Conservation (phyloP, 768 basidiomycete species). For the Fomitopsis pulvina region DNA sequence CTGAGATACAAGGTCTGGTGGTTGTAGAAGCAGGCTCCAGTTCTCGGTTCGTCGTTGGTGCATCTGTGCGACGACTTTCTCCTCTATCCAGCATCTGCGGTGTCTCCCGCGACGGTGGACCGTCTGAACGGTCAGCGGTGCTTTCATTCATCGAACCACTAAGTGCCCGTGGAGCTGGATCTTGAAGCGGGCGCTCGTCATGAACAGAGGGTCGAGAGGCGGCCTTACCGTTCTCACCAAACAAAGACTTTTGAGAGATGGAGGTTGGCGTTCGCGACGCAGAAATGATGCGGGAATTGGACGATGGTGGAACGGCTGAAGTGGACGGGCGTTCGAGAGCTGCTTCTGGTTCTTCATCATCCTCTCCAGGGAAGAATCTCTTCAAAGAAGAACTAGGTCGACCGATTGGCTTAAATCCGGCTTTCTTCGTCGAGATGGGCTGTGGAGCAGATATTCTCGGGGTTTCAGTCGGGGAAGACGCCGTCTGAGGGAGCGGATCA, state of each 20-base stretch:
- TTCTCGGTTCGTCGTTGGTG: not conserved
- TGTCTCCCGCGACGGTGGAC: not conserved
- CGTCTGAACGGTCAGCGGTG: not conserved
- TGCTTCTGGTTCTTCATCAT: constrained; percentile 50
- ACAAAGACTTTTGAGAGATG: not conserved
- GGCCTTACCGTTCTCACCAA: not conserved
- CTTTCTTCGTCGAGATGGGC: constrained; percentile 26
- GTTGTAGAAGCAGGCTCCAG: not conserved
- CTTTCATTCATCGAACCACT: not conserved
- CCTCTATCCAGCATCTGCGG: not conserved
- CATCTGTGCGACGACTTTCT: not conserved
- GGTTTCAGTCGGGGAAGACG: not conserved
- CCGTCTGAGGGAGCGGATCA: not conserved
- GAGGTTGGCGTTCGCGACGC: not conserved
- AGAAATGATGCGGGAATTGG: not conserved
- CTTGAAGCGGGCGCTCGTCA: too few relatives aligned
- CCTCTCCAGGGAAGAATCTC: constrained; percentile 79
- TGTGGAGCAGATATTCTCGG: constrained; percentile 7
- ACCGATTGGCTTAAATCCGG: constrained; percentile 67
- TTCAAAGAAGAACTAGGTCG: constrained; percentile 50
- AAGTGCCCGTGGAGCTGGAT: not conserved
- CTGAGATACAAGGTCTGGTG: constrained; percentile 14
- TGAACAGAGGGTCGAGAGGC: not conserved
- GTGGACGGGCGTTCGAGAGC: not conserved
- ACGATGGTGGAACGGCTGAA: not conserved